Conservation (phyloP, 2,329 filamentous ascomycete genomes). For the Aspergillus tubingensis region DNA sequence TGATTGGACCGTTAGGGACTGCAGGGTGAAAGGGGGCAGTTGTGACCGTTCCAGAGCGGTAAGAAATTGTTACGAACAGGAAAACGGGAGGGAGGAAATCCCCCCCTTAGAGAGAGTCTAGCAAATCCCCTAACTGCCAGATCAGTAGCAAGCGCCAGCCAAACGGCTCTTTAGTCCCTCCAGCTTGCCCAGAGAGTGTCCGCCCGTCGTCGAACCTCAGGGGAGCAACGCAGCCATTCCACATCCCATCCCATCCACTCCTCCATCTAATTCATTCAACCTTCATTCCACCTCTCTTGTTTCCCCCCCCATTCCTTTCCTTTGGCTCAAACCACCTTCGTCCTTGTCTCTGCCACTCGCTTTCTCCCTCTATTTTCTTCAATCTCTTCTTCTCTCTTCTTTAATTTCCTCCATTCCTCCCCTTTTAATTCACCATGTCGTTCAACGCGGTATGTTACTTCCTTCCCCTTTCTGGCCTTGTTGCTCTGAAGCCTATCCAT, state of each 20-base stretch:
- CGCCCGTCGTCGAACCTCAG: slow-evolving; percentile 8
- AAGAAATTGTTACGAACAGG: not conserved
- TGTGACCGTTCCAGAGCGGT: not conserved
- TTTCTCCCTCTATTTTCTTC: slow-evolving; percentile 22
- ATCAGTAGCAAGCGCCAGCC: slow-evolving; percentile 13
- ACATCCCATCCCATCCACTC: slow-evolving; percentile 15
- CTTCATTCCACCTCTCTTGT: slow-evolving; percentile 7
- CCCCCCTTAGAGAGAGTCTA: slow-evolving; percentile 15
- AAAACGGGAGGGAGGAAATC: slow-evolving; percentile 21
- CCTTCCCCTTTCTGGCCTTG: slow-evolving; percentile 26
- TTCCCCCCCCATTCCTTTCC: slow-evolving; percentile 10
- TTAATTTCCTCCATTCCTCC: slow-evolving; percentile 22
- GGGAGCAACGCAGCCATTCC: slow-evolving; percentile 16
- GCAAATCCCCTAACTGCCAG: slow-evolving; percentile 18
- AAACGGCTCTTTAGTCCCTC: slow-evolving; percentile 14
- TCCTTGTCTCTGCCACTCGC: slow-evolving; percentile 22
- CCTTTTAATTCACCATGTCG: slow-evolving; percentile 50
- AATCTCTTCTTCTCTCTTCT: slow-evolving; percentile 24
- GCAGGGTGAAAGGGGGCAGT: slow-evolving; percentile 28
- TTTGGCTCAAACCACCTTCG: slow-evolving; percentile 16
- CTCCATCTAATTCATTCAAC: slow-evolving; percentile 14
- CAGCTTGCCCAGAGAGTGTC: not conserved
- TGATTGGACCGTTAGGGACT: slow-evolving; percentile 26
- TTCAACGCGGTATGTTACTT: slow-evolving; percentile 54
- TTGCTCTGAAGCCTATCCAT: slow-evolving; percentile 21